Percentiles rank a stretch among this genome's conserved stretches.
Evolutionary conservation across 2,329 filamentous ascomycete species (phyloP).

Genomic region (Cladobotryum protrusum): DNA sequence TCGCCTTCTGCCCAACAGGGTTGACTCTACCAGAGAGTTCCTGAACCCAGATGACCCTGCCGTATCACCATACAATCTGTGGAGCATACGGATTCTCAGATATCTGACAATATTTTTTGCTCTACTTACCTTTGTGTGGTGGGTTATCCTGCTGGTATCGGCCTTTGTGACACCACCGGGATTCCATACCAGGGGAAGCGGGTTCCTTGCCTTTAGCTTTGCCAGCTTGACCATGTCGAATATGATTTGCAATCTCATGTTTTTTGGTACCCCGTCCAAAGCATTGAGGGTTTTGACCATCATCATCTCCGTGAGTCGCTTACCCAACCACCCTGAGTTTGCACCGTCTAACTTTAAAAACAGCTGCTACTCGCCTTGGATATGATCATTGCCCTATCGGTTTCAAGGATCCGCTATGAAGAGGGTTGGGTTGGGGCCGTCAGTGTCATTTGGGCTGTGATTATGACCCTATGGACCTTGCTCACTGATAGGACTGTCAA

Average conservation of each 20-base stretch:
- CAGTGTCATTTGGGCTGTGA: constrained; percentile 72
- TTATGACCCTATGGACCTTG: constrained; percentile 75
- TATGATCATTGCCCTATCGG: constrained; percentile 71
- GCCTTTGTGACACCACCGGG: constrained; percentile 86
- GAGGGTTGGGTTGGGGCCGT: constrained; percentile 89
- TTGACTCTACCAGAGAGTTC: constrained; percentile 40
- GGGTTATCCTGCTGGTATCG: constrained; percentile 81
- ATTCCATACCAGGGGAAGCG: constrained; percentile 81
- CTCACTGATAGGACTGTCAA: constrained; percentile 74
- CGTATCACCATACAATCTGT: constrained; percentile 91
- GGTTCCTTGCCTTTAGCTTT: constrained; percentile 84
- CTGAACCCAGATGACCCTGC: constrained; percentile 39
- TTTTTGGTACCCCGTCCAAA: constrained; percentile 80
- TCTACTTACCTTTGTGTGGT: constrained; percentile 78
- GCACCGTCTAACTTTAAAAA: too few relatives aligned
- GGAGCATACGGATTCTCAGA: constrained; percentile 76
- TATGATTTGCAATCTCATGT: constrained; percentile 70
- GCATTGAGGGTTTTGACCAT: constrained; percentile 68
- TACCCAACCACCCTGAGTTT: not conserved
- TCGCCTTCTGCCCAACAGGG: constrained; percentile 62
- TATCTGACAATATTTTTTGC: constrained; percentile 73
- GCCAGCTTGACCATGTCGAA: constrained; percentile 72
- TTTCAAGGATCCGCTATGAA: constrained; percentile 68
- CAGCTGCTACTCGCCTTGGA: constrained; percentile 47
- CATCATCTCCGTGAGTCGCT: constrained; percentile 46